Base-by-base conservation (phyloP, 2,329 filamentous ascomycete species). In the Trichoderma afroharzianum region DNA sequence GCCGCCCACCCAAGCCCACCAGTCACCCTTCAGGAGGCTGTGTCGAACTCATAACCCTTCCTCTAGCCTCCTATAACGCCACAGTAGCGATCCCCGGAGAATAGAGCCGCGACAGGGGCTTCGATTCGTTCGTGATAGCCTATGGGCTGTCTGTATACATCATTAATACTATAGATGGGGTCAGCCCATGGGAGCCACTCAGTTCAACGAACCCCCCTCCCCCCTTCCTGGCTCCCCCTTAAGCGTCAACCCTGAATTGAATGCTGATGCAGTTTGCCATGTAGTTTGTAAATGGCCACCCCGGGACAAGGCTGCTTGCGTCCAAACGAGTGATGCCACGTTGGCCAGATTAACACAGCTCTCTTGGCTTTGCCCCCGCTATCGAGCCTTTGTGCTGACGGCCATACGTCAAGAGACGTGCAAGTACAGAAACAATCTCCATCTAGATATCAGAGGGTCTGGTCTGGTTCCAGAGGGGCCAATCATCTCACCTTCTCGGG, bases 271-370 rank as follows among this genome's bases (percentile, higher is more conserved):
- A 72, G 62, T 73, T 68, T 72, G 72, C 72, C 57, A 47, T 72
- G 70, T 71, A 71, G 66, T 71, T 72, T 58, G 58, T 32, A 68
- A 68, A 63, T 67, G 69, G 61, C 28, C 70, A 50, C 39, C 57
- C 39, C 39, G 30, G 43, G 30, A 63, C 26, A 63, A 57, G 53
- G 53, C 63, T 55, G 6, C 58, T 69, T 70, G 43, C 43, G 43
- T 58, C 71, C 71, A 72, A 68, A 72, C 55, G 68, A 68, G 43
- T 55, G 71, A 15, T 72, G 71, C 71, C 71, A 72, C 71, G 71
- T 72, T 61, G 71, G 57, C 68, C 70, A 50, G 36, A 55, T 71
- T 36, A 70, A 63, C 53, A 70, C 67, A 72, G 33, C 61, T 64
- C 57, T 68, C 47, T 50, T 62, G 63, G 67, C 61, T 55, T 30